phyloP scores from a whole-genome alignment of 2,329 filamentous ascomycete genomes.

The Ilyonectria sp. region DNA sequence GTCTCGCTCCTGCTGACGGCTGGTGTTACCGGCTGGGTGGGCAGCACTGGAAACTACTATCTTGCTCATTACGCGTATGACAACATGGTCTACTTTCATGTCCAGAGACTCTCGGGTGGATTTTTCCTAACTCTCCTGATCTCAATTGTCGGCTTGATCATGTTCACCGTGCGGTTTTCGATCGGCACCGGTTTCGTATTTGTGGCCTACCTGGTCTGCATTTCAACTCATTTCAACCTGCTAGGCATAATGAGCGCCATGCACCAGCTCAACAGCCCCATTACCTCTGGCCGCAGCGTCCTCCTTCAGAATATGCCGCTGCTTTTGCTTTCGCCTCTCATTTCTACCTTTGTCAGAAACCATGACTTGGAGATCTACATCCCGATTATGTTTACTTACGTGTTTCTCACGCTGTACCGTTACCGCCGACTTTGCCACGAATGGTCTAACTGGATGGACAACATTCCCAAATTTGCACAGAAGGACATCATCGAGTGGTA shows the following conservation, averaged over 20 bases:
- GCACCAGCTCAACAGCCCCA: conserved; percentile 34
- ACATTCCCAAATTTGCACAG: conserved; percentile 32
- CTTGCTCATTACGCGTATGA: conserved; percentile 40
- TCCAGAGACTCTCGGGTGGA: conserved; percentile 36
- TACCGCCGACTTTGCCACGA: conserved; percentile 36
- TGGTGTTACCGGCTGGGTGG: conserved; percentile 40
- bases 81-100: conserved; percentile 40
- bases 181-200: conserved; percentile 34
- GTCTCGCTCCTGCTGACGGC: conserved; percentile 34
- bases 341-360: conserved; percentile 36
- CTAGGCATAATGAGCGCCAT: conserved; percentile 39
- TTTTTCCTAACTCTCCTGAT: conserved; percentile 31
- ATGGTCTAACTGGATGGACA: conserved; percentile 39
- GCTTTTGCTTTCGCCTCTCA: conserved; percentile 32
- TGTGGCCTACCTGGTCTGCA: conserved; percentile 31
- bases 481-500: conserved; percentile 38
- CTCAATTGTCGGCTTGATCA: conserved; percentile 28
- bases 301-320: conserved; percentile 34
- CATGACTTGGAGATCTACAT: conserved; percentile 37
- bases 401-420: conserved; percentile 20
- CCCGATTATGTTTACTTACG: conserved; percentile 35
- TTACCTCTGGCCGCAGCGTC: conserved; percentile 30
- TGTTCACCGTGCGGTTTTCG: conserved; percentile 30
- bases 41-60: conserved; percentile 37
- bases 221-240: conserved; percentile 39